Evolutionary conservation across 176 grass and related monocot genomes (phyloP).

Genomic region (Dendrocalamus sinicus): DNA sequence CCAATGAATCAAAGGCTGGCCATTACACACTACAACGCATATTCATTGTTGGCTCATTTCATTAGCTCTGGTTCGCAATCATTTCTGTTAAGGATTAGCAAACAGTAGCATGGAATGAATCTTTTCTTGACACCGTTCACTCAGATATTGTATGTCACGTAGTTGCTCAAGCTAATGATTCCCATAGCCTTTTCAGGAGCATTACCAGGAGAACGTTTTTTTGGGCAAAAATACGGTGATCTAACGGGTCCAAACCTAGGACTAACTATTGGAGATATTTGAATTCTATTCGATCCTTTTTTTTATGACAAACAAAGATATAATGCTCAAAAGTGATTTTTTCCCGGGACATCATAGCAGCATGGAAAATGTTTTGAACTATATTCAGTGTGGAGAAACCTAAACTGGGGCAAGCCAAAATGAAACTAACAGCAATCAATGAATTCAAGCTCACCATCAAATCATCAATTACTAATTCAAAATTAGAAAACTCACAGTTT

Average conservation of each 20-base stretch:
- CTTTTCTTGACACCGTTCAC: conserved; percentile 10
- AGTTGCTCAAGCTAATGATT: conserved; percentile 25
- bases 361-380: conserved; percentile 1
- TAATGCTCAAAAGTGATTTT: background rate
- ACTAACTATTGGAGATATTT: conserved; percentile 2
- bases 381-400: background rate
- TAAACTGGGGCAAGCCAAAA: background rate
- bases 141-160: conserved; percentile 10
- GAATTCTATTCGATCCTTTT: background rate
- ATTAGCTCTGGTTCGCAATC: background rate
- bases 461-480: conserved; percentile 26
- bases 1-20: conserved; percentile 13
- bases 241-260: background rate
- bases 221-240: background rate
- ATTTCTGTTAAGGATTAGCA: conserved; percentile 30
- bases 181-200: background rate
- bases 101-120: background rate
- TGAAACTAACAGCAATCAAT: conserved; percentile 11
- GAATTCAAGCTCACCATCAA: background rate
- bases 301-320: background rate
- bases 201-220: conserved; percentile 11
- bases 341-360: background rate
- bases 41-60: conserved; percentile 33
- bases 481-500: conserved; percentile 64
- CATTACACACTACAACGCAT: conserved; percentile 3